phyloP scores from a whole-genome alignment of 441 rosid species.

The Gossypium lobatum region DNA sequence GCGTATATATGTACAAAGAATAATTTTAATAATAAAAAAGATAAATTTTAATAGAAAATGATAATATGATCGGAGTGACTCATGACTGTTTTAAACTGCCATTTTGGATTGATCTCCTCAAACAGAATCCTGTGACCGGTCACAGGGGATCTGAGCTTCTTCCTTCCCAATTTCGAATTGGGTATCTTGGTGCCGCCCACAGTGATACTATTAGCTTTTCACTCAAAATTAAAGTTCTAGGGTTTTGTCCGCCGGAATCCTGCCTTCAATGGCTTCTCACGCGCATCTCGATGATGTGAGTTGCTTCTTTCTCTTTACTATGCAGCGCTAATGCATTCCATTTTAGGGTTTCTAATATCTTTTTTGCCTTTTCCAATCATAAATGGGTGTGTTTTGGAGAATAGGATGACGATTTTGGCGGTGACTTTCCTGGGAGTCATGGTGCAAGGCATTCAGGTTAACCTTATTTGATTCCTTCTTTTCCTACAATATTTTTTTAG shows the following conservation, averaged over 20 bases:
- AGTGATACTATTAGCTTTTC: neutral
- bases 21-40: too few relatives aligned
- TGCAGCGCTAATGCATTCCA: neutral
- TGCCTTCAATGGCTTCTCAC: constrained; percentile 46
- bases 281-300: constrained; percentile 58
- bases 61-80: too few relatives aligned
- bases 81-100: neutral
- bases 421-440: constrained; percentile 55
- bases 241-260: constrained; percentile 19
- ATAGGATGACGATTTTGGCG: constrained; percentile 89
- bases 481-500: neutral
- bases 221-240: constrained; percentile 25
- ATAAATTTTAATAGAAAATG: too few relatives aligned
- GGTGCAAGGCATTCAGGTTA: constrained; percentile 54
- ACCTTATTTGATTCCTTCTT: neutral
- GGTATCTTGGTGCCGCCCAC: neutral
- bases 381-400: neutral
- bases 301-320: neutral
- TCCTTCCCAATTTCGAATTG: neutral
- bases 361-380: neutral
- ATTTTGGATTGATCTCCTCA: neutral
- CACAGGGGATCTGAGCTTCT: constrained; percentile 6
- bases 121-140: neutral
- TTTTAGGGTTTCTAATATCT: constrained; percentile 4
- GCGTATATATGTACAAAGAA: too few relatives aligned